Evolutionary conservation across 164 flowering plant genomes (phyloP), one percentile per base, ranked within the genome.

Genomic region (Nymphaea thermarum): DNA sequence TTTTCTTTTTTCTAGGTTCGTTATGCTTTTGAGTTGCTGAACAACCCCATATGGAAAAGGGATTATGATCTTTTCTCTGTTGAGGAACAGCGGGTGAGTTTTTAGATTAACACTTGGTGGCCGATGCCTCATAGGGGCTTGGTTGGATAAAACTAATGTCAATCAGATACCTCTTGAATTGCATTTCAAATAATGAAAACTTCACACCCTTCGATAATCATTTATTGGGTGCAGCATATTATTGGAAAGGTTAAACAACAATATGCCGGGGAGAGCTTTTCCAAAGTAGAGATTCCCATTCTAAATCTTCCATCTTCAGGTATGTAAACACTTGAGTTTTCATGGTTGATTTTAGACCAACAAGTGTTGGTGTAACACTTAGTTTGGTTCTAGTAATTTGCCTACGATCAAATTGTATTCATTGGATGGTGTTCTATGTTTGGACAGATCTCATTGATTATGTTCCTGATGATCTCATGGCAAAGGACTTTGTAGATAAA

Each of bases 1-100:
- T 45, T 10, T 45, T 5, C 53, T 76, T 80, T 75, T 25, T 61
- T 61, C 41, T 85, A 94, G 99, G 78, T 83, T 60, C 87, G 78
- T 61, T 94, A 94, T 88, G 94, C 94, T 43, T 94, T 74, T 79
- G 99, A 94, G 81, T 76, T 94, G 63, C 80, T 94, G 66, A 85
- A 81, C 6, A 83, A 94, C 80, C 82, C 85, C 36, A 12, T 86
- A 57, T 87, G 93, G 98, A 94, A 91, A 78, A 83, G 99, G 73
- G 82, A 94, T 71, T 91, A 91, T 78, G 99, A 94, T 74, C 36
- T 74, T 61, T 91, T 78, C 71, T 83, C 79, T 63, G 71, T 91
- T 64, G 96, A 90, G 67, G 98, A 94, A 63, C 82, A 90, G 42
- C 64, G 64, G 73, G 98, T 92, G 78, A 75, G 96, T 79, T 42